Base-by-base conservation (phyloP, 1,284 basidiomycete species). In the Hemileia vastatrix region DNA sequence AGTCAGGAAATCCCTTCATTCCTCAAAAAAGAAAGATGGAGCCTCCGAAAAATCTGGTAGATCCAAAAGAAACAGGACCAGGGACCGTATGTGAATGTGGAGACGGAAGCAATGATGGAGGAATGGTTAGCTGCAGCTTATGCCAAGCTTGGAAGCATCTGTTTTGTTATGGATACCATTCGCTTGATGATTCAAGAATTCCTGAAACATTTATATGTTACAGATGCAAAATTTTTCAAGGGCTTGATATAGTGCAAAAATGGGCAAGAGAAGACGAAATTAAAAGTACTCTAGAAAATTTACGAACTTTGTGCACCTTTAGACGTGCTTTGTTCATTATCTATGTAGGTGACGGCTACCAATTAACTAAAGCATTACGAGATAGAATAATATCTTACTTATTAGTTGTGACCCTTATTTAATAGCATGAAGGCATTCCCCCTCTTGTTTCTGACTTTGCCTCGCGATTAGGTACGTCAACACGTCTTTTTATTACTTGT, bases 191-290 rank as follows among this genome's bases (percentile, higher is more conserved):
- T 54, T 19, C 43, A 18, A 61, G 59, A 33, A 61, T 61, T 48
- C 59, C 59, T 15, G 40, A 27, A 2, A 31, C 21, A 27, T 61
- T 61, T 31, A 31, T 44, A 27, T 61, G 59, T 49, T 61, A 47
- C 32, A 36, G 59, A 6, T 61, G 59, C 31, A 51, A 33, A 11
- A 61, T 61, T 40, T 45, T 54, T 49, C 45, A 48, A 48, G 51
- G 51, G 15, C 47, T 61, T 36, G 51, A 21, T 33, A 43, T 61
- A 15, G 52, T 47, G 18, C 52, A 61, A 47, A 49, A 45, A 21
- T 61, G 59, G 59, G 54, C 36, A 36, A 54, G 52, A 31, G 59
- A 61, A 24, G 59, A 45, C 27, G 59, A 61, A 21, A 61, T 61
- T n/a, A 54, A 49, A 24, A 54, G 45, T 61, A 23, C 52, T n/a